Conservation (phyloP, 352 stramenopile species). For the Blastocystis sp. region DNA sequence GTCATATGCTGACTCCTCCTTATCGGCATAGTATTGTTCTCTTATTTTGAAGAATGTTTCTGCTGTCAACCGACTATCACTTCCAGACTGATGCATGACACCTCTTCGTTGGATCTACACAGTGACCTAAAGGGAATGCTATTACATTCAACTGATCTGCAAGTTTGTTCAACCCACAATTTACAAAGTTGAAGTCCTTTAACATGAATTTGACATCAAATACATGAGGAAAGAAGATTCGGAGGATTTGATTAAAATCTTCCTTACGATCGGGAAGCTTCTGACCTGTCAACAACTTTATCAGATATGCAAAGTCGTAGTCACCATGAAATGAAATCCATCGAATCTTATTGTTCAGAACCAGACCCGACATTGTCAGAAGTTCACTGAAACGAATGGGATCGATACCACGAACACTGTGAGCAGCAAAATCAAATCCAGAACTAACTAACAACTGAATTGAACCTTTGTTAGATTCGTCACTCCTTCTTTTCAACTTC, state of each 20-base stretch:
- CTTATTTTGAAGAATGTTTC: conserved; percentile 56
- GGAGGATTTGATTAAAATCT: conserved; percentile 9
- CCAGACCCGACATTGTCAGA: conserved; percentile 62
- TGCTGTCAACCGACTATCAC: conserved; percentile 59
- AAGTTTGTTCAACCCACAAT: conserved; percentile 36
- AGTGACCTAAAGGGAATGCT: background rate
- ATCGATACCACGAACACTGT: conserved; percentile 3
- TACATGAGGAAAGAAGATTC: conserved; percentile 66
- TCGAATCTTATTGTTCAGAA: conserved; percentile 58
- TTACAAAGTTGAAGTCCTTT: conserved; percentile 10
- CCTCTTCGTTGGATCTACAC: conserved; percentile 37
- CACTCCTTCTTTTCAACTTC: conserved; percentile 18
- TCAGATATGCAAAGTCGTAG: conserved; percentile 66
- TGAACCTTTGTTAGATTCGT: conserved; percentile 47
- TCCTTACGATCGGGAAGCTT: conserved; percentile 39
- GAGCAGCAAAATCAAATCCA: conserved; percentile 41
- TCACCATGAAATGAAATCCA: conserved; percentile 67
- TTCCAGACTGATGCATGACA: conserved; percentile 57
- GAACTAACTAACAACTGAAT: conserved; percentile 4
- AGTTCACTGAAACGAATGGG: conserved; percentile 50
- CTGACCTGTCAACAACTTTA: conserved; percentile 34
- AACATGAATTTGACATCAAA: conserved; percentile 66
- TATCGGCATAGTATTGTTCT: conserved; percentile 3
- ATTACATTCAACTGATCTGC: conserved; percentile 58
- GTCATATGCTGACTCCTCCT: conserved; percentile 1